These are phyloP conservation scores for Sclerotinia glacialis DNA, from an alignment of 2,329 filamentous ascomycete species.

Conservation along the genomic window DNA sequence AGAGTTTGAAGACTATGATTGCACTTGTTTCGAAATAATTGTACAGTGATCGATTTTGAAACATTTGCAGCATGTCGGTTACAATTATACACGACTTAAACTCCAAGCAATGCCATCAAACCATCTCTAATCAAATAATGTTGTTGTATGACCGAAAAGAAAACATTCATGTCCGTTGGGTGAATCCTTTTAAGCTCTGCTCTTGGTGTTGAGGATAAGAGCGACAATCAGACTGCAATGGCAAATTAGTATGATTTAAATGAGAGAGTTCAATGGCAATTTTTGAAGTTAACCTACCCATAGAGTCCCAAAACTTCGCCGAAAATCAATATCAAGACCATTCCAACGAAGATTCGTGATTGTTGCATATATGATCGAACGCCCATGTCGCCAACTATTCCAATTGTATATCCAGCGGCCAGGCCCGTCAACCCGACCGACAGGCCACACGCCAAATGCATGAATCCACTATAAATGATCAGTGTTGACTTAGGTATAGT, in stretches of 20 bases:
- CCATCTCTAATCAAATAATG: slow-evolving; percentile 34
- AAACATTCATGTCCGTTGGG: not conserved
- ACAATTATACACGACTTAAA: slow-evolving; percentile 35
- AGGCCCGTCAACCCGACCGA: slow-evolving; percentile 90
- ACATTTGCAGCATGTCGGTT: slow-evolving; percentile 24
- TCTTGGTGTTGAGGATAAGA: slow-evolving; percentile 86
- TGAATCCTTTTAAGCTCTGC: slow-evolving; percentile 33
- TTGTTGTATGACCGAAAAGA: slow-evolving; percentile 16
- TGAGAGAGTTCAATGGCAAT: not conserved
- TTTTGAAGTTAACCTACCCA: slow-evolving; percentile 61
- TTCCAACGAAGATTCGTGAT: slow-evolving; percentile 93
- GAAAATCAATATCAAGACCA: slow-evolving; percentile 98
- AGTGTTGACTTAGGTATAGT: slow-evolving; percentile 4
- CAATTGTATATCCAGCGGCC: slow-evolving; percentile 94
- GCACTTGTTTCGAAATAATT: slow-evolving; percentile 20
- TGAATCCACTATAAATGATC: slow-evolving; percentile 64
- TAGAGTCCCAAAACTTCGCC: slow-evolving; percentile 96
- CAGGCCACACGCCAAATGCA: slow-evolving; percentile 88
- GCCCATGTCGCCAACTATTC: slow-evolving; percentile 89
- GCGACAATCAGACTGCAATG: slow-evolving; percentile 76
- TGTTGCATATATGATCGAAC: slow-evolving; percentile 96
- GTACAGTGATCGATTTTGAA: slow-evolving; percentile 31
- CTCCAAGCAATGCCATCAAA: slow-evolving; percentile 37
- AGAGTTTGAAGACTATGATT: not conserved
- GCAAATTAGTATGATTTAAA: slow-evolving; percentile 23